Conservation (phyloP, 2,329 filamentous ascomycete species). For the Ophiostoma australiae region DNA sequence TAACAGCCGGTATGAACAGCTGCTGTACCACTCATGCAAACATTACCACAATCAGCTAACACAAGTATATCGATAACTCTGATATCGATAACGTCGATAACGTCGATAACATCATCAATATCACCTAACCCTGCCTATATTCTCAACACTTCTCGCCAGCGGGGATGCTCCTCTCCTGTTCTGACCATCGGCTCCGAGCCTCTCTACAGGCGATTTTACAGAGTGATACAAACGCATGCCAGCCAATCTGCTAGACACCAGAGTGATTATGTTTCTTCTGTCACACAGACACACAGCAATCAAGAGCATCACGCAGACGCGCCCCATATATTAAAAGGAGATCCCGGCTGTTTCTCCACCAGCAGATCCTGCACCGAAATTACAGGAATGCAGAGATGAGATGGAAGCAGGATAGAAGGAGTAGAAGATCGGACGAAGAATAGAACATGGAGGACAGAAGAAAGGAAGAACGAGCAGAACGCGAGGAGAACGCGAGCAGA, state of each 20-base stretch:
- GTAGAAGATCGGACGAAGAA: not conserved
- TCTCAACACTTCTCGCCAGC: not conserved
- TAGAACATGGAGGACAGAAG: not conserved
- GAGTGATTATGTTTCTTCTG: not conserved
- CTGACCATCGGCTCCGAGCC: not conserved
- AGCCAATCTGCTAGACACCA: not conserved
- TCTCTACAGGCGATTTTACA: not conserved
- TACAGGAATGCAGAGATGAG: conserved; percentile 6
- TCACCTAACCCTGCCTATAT: not conserved
- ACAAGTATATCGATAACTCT: not conserved
- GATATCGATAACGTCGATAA: not conserved
- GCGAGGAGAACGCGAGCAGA: not conserved
- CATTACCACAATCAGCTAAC: not conserved
- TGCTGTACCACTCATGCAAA: not conserved
- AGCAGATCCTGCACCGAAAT: conserved; percentile 22
- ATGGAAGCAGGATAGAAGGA: not conserved
- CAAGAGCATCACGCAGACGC: not conserved
- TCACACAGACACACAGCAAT: not conserved
- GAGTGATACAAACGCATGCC: not conserved
- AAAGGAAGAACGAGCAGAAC: not conserved
- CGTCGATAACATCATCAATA: conserved; percentile 1
- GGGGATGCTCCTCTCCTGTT: not conserved
- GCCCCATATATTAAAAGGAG: conserved; percentile 22
- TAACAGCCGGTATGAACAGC: not conserved
- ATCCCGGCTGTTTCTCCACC: conserved; percentile 21